These are phyloP conservation scores for Fusarium nodosum DNA, from an alignment of 2,329 filamentous ascomycete species.

Conservation along the genomic window DNA sequence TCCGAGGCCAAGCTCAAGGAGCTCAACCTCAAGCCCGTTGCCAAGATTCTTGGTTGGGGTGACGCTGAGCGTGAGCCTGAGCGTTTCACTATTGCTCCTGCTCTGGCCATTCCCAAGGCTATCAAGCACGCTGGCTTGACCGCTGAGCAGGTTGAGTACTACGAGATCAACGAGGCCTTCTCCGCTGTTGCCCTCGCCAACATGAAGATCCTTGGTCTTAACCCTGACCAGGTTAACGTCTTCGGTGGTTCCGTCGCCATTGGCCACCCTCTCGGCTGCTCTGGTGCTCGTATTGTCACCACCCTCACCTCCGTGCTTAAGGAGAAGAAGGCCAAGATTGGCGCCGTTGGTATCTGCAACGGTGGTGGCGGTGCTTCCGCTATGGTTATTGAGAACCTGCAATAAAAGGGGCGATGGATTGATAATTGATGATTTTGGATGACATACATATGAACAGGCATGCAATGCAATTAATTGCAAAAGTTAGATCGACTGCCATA, in stretches of 20 bases:
- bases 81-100: conserved; percentile 95
- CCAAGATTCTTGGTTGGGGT: conserved; percentile 97
- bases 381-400: conserved; percentile 84
- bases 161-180: conserved; percentile 99
- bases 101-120: conserved; percentile 96
- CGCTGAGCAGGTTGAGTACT: conserved; percentile 85
- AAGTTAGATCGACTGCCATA: conserved; percentile 40
- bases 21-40: conserved; percentile 89
- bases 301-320: conserved; percentile 90
- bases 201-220: conserved; percentile 87
- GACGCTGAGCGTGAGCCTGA: conserved; percentile 92
- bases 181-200: conserved; percentile 96
- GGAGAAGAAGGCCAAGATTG: conserved; percentile 94
- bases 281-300: conserved; percentile 91
- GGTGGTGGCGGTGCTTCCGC: conserved; percentile 96
- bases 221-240: conserved; percentile 90
- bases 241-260: conserved; percentile 96
- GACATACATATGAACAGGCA: conserved; percentile 39
- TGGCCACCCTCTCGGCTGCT: conserved; percentile 93
- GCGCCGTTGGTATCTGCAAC: conserved; percentile 96
- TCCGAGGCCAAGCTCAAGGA: conserved; percentile 95
- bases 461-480: conserved; percentile 39
- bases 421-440: conserved; percentile 46
- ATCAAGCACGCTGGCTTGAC: conserved; percentile 92
- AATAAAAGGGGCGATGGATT: conserved; percentile 57